Conservation (phyloP, 108 stramenopile species). For the Asterionellopsis glacialis region DNA sequence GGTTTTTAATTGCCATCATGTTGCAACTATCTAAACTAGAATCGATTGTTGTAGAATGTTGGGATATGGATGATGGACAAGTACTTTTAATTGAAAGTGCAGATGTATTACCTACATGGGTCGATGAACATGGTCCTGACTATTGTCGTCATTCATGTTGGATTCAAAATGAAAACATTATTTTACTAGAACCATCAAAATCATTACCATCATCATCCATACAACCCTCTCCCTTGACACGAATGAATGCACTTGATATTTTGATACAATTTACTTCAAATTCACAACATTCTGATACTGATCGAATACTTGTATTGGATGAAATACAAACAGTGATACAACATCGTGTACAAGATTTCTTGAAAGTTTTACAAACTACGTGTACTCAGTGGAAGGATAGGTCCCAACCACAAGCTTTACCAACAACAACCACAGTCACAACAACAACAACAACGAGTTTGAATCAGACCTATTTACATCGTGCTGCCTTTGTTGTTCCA, state of each 20-base stretch:
- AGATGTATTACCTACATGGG: conserved; percentile 59
- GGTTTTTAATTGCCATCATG: conserved; percentile 40
- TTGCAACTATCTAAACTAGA: conserved; percentile 24
- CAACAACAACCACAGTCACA: not conserved
- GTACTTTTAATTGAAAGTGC: conserved; percentile 67
- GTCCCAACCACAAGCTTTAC: too few species aligned
- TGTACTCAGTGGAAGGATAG: too few species aligned
- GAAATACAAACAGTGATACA: conserved; percentile 35
- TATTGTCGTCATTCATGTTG: conserved; percentile 53
- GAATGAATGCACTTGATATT: conserved; percentile 17
- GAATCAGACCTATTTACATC: conserved; percentile 5
- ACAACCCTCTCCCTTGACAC: conserved; percentile 1
- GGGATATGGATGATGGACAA: conserved; percentile 74
- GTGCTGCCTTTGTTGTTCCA: conserved; percentile 31
- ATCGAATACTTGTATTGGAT: too few species aligned
- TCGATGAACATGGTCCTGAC: conserved; percentile 57
- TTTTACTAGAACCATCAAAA: conserved; percentile 33
- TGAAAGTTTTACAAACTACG: not conserved
- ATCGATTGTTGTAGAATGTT: conserved; percentile 46
- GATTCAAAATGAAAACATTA: conserved; percentile 51
- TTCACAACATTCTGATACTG: too few species aligned
- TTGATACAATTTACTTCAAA: too few species aligned
- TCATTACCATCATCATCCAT: not conserved
- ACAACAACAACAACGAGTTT: not conserved
- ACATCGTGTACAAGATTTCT: conserved; percentile 26